Evolutionary conservation across 2,329 filamentous ascomycete genomes (phyloP).

Genomic region (Biscogniauxia sp.): DNA sequence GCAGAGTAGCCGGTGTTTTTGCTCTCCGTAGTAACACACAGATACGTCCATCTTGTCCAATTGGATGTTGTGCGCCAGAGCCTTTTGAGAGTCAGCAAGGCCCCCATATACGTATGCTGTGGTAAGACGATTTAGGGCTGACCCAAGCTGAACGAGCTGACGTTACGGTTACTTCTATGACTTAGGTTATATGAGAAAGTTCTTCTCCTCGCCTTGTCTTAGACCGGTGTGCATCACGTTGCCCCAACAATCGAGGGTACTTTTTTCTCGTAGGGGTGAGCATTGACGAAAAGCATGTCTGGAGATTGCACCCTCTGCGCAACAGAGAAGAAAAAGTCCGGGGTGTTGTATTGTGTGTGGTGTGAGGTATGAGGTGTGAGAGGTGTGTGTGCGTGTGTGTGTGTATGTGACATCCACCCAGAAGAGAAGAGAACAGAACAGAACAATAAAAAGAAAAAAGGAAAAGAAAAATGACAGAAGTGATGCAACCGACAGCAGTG

Average conservation of each 20-base stretch:
- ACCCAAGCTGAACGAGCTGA: constrained; percentile 12
- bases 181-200: not conserved
- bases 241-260: not conserved
- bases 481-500: not conserved
- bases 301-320: not conserved
- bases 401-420: not conserved
- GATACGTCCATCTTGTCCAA: not conserved
- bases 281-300: not conserved
- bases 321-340: not conserved
- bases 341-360: not conserved
- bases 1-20: not conserved
- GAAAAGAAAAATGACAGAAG: not conserved
- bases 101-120: not conserved
- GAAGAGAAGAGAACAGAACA: not conserved
- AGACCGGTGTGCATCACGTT: not conserved
- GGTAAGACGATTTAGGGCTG: constrained; percentile 22
- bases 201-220: not conserved
- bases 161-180: not conserved
- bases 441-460: too few species aligned
- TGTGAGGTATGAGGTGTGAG: too few species aligned
- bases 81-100: not conserved
- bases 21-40: not conserved
- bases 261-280: not conserved
- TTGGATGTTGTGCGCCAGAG: not conserved
- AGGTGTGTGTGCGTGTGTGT: too few species aligned